Evolutionary conservation across 2,329 filamentous ascomycete species (phyloP).

Genomic region (Penicillium sclerotigenum): DNA sequence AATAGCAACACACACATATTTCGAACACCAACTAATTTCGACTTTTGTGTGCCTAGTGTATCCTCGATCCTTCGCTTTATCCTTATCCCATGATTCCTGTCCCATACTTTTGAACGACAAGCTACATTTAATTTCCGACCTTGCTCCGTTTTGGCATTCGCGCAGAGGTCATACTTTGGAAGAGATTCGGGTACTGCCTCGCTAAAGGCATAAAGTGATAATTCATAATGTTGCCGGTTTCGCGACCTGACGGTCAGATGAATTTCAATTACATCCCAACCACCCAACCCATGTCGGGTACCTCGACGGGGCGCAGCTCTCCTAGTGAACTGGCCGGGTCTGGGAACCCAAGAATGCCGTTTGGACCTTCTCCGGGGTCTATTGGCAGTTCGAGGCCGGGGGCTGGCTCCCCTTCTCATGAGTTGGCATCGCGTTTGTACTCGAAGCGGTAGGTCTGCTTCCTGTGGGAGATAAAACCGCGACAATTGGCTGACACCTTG

Average conservation of each 20-base stretch:
- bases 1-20: constrained; percentile 4
- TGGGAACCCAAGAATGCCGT: constrained; percentile 66
- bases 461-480: background rate
- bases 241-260: constrained; percentile 78
- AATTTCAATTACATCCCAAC: constrained; percentile 75
- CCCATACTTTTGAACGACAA: constrained; percentile 19
- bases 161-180: constrained; percentile 12
- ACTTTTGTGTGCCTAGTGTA: background rate
- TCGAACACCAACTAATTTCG: constrained; percentile 12
- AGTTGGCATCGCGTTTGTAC: constrained; percentile 75
- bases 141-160: constrained; percentile 7
- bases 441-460: constrained; percentile 74
- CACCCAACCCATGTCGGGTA: constrained; percentile 68
- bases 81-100: constrained; percentile 1
- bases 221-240: constrained; percentile 86
- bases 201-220: constrained; percentile 45
- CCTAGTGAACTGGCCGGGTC: constrained; percentile 70
- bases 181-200: constrained; percentile 16
- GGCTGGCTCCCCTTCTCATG: constrained; percentile 94
- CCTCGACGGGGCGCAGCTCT: constrained; percentile 75
- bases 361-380: constrained; percentile 60
- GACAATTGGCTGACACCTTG: constrained; percentile 11
- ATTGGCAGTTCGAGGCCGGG: constrained; percentile 67
- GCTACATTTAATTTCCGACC: constrained; percentile 10
- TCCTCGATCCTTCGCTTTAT: background rate